These are phyloP conservation scores for Fusarium sp. DNA, from an alignment of 2,329 filamentous ascomycete genomes.

Conservation along the genomic window DNA sequence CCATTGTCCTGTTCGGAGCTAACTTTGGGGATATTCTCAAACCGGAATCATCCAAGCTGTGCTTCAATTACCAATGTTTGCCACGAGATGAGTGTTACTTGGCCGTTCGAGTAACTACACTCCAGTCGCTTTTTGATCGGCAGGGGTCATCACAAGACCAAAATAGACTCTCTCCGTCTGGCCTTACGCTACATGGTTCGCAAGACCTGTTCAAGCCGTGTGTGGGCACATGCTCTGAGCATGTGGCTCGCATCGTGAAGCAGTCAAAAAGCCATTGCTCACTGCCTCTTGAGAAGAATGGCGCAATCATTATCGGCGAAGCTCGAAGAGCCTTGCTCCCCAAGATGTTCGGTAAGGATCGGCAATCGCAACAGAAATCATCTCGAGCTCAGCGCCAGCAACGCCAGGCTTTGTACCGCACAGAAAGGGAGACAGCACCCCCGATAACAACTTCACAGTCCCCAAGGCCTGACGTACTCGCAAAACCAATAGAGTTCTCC, in stretches of 20 bases:
- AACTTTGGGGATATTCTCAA: background rate
- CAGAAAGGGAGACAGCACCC: background rate
- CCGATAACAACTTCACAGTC: rapidly evolving
- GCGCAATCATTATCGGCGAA: background rate
- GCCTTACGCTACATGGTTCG: background rate
- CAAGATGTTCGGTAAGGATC: background rate
- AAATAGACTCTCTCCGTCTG: background rate
- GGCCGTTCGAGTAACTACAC: rapidly evolving
- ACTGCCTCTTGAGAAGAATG: background rate
- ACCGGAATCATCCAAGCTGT: background rate
- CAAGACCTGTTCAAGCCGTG: background rate
- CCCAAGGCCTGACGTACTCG: background rate
- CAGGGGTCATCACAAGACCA: background rate
- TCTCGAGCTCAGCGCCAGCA: background rate
- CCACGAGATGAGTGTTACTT: background rate
- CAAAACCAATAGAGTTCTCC: rapidly evolving
- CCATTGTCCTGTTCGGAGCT: background rate
- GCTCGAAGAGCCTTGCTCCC: background rate
- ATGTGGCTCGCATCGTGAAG: background rate
- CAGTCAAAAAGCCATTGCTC: background rate
- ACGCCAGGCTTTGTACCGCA: background rate
- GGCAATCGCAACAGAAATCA: background rate
- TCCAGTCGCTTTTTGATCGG: background rate
- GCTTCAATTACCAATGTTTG: rapidly evolving
- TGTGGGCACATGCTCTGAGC: background rate